These are phyloP conservation scores for Hirsutella thompsonii DNA, from an alignment of 2,329 filamentous ascomycete species.

Conservation along the genomic window DNA sequence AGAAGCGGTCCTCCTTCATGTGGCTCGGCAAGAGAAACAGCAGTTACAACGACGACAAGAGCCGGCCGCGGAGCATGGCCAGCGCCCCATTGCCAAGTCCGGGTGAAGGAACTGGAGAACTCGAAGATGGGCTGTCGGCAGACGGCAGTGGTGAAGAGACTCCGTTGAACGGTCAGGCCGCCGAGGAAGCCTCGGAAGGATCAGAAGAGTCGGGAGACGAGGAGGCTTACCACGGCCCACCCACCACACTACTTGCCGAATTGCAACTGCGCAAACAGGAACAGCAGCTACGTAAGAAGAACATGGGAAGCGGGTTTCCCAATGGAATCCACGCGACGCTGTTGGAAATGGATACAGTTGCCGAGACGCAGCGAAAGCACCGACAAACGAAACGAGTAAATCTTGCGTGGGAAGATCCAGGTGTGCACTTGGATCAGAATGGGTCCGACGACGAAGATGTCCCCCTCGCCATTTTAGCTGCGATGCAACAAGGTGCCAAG, in stretches of 20 bases:
- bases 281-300: constrained; percentile 61
- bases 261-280: constrained; percentile 84
- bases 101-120: constrained; percentile 9
- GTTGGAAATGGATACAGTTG: constrained; percentile 79
- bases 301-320: constrained; percentile 46
- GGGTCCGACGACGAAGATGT: constrained; percentile 67
- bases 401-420: constrained; percentile 77
- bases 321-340: constrained; percentile 85
- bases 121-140: neutral
- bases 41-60: constrained; percentile 16
- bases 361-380: constrained; percentile 67
- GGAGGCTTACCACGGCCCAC: constrained; percentile 51
- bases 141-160: constrained; percentile 5
- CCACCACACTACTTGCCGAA: constrained; percentile 86
- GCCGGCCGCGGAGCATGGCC: constrained; percentile 8
- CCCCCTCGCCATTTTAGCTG: constrained; percentile 68
- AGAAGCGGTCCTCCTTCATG: constrained; percentile 36
- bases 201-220: constrained; percentile 29
- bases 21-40: constrained; percentile 28
- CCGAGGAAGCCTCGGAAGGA: constrained; percentile 26
- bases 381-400: constrained; percentile 66
- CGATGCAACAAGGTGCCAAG: constrained; percentile 39
- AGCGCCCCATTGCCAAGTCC: constrained; percentile 12
- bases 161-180: neutral
- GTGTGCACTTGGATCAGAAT: constrained; percentile 28